Conservation (phyloP, 805 yeast genomes). For the Starmera dryadoides region DNA sequence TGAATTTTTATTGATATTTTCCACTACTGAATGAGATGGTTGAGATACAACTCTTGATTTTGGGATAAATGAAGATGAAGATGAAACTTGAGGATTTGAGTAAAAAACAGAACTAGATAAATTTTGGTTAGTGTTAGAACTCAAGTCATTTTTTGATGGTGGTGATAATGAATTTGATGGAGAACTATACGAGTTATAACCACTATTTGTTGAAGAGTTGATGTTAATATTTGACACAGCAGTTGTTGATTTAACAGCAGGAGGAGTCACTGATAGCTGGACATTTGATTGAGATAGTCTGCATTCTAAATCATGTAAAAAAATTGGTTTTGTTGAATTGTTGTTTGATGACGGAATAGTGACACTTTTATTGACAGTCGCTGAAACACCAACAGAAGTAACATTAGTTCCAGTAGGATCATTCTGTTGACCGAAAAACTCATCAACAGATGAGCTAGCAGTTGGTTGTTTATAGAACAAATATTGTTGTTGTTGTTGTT, state of each 20-base stretch:
- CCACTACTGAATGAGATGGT: constrained; percentile 3
- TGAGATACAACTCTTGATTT: constrained; percentile 29
- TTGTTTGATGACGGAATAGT: background rate
- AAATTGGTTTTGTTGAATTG: background rate
- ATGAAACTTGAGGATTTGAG: background rate
- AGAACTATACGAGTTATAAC: too few relatives aligned
- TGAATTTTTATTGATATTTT: background rate
- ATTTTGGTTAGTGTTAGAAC: too few relatives aligned
- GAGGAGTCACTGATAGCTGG: background rate
- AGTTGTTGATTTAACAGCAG: background rate
- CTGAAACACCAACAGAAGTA: background rate
- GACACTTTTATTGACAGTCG: background rate
- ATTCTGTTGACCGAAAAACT: too few relatives aligned
- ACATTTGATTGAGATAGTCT: background rate
- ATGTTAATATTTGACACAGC: background rate
- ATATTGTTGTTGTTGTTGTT: constrained; percentile 10
- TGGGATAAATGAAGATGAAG: constrained; percentile 27
- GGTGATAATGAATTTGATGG: background rate
- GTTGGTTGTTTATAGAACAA: constrained; percentile 3
- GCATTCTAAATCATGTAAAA: background rate
- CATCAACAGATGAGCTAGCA: constrained; percentile 17
- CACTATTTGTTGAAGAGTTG: constrained; percentile 1
- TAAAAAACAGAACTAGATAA: too few relatives aligned
- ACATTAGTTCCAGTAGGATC: too few relatives aligned
- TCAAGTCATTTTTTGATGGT: background rate